Conservation (phyloP, 345 rosid genomes). For the Salix purpurea region DNA sequence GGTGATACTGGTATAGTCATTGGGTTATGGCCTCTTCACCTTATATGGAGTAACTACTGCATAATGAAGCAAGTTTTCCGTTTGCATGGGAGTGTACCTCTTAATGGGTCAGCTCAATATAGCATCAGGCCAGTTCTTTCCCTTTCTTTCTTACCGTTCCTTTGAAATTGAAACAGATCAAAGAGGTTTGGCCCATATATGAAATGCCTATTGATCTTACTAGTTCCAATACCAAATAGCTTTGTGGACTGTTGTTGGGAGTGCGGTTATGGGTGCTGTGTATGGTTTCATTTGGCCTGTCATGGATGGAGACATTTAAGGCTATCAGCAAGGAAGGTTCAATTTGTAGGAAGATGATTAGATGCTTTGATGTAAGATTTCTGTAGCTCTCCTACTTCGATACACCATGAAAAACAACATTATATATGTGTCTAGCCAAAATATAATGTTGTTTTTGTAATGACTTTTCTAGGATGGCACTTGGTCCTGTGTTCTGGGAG, state of each 20-base stretch:
- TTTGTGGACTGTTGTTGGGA: conserved; percentile 17
- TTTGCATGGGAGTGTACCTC: background rate
- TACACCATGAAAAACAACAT: background rate
- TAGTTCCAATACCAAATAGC: conserved; percentile 17
- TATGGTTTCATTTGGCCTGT: conserved; percentile 21
- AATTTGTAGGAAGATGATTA: background rate
- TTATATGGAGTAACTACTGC: conserved; percentile 17
- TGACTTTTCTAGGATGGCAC: conserved; percentile 15
- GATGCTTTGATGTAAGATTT: conserved; percentile 9
- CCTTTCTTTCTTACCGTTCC: background rate
- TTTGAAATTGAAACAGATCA: conserved; percentile 10
- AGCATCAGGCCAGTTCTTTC: background rate
- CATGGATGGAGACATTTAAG: conserved; percentile 22
- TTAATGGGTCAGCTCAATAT: background rate
- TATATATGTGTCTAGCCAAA: background rate
- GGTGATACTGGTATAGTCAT: conserved; percentile 21
- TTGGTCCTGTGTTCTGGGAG: conserved; percentile 20
- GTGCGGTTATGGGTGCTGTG: conserved; percentile 11
- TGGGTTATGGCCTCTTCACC: conserved; percentile 22
- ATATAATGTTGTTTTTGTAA: background rate
- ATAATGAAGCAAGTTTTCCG: conserved; percentile 6
- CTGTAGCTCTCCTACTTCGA: background rate
- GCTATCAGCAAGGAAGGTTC: conserved; percentile 17
- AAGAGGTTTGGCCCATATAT: conserved; percentile 14
- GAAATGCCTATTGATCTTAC: conserved; percentile 14